These are phyloP conservation scores for Brettanomyces bruxellensis DNA, from an alignment of 805 yeast species.

Conservation along the genomic window DNA sequence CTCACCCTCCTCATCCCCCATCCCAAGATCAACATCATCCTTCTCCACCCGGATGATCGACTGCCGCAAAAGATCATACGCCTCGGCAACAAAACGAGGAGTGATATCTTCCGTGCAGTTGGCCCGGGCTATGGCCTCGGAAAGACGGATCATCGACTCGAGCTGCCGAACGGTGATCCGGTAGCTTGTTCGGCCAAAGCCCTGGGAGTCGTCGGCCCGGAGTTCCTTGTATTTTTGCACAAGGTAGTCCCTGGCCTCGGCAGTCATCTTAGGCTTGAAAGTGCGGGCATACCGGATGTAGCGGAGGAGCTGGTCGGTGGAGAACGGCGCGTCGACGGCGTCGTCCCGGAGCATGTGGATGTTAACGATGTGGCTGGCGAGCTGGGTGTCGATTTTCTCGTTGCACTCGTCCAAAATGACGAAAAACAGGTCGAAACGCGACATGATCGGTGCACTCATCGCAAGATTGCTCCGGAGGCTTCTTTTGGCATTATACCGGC, in stretches of 20 bases:
- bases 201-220: slow-evolving; percentile 86
- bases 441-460: slow-evolving; percentile 98
- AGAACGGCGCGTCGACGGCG: slow-evolving; percentile 83
- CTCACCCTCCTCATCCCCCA: slow-evolving; percentile 14
- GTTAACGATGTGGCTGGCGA: slow-evolving; percentile 89
- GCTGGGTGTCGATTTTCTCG: slow-evolving; percentile 77
- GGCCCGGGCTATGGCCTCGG: slow-evolving; percentile 96
- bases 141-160: slow-evolving; percentile 85
- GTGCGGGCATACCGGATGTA: slow-evolving; percentile 89
- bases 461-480: slow-evolving; percentile 79
- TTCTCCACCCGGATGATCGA: slow-evolving; percentile 90
- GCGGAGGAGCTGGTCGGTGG: slow-evolving; percentile 79
- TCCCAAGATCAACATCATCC: slow-evolving; percentile 84
- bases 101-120: slow-evolving; percentile 87
- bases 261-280: slow-evolving; percentile 81
- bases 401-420: slow-evolving; percentile 93
- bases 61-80: slow-evolving; percentile 80
- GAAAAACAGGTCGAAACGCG: slow-evolving; percentile 91
- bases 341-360: slow-evolving; percentile 85
- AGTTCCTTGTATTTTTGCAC: slow-evolving; percentile 77
- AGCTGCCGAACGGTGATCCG: slow-evolving; percentile 95
- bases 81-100: slow-evolving; percentile 83
- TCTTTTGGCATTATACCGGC: slow-evolving; percentile 82
- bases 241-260: slow-evolving; percentile 67
- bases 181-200: slow-evolving; percentile 75